Percentiles rank a stretch among this genome's conserved stretches.
Conservation (phyloP, 1,284 basidiomycete genomes). For the Puccinia hordei region DNA sequence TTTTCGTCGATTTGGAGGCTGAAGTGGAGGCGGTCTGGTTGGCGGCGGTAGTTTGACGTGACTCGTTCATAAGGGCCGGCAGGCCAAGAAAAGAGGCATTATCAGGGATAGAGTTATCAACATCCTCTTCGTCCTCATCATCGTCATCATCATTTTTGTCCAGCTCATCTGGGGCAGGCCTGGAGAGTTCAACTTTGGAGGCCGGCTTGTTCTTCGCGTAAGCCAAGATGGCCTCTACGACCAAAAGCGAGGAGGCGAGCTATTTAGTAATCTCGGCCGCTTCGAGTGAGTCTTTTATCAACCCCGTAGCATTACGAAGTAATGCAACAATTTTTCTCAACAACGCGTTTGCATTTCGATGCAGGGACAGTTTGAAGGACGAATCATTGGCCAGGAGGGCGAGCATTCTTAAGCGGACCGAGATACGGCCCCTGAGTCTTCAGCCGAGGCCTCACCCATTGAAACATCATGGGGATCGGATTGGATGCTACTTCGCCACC, state of each 20-base stretch:
- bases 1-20: too few species aligned
- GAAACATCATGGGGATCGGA: not conserved
- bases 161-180: slow-evolving; percentile 25
- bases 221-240: slow-evolving; percentile 76
- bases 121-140: slow-evolving; percentile 63
- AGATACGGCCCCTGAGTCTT: too few species aligned
- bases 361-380: slow-evolving; percentile 55
- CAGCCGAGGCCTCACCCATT: too few species aligned
- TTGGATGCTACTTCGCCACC: not conserved
- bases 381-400: too few species aligned
- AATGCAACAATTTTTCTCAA: slow-evolving; percentile 53
- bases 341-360: slow-evolving; percentile 50
- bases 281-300: slow-evolving; percentile 56
- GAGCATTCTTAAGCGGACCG: too few species aligned
- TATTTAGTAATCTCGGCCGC: slow-evolving; percentile 67
- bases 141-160: slow-evolving; percentile 65
- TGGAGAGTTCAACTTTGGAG: too few species aligned
- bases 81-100: slow-evolving; percentile 21
- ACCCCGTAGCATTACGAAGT: too few species aligned
- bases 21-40: too few species aligned
- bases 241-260: slow-evolving; percentile 78
- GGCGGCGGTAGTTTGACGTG: too few species aligned
- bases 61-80: too few species aligned
- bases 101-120: slow-evolving; percentile 56
- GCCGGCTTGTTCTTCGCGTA: slow-evolving; percentile 71